Evolutionary conservation across 2,329 filamentous ascomycete species (phyloP).

Genomic region (Penicillium glabrum): DNA sequence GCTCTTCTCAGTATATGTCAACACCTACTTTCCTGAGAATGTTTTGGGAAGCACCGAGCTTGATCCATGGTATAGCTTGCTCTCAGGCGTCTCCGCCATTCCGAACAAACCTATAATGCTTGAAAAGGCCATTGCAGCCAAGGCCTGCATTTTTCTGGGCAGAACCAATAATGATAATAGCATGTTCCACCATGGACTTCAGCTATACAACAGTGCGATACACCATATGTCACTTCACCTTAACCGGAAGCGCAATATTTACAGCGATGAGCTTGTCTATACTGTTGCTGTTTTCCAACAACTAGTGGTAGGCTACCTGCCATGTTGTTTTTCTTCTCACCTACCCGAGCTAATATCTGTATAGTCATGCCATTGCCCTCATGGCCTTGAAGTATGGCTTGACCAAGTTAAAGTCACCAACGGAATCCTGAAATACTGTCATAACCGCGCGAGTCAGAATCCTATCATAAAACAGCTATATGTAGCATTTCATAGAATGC

Average conservation of each 20-base stretch:
- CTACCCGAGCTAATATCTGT: not conserved
- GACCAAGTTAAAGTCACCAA: conserved; percentile 1
- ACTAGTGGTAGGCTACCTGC: not conserved
- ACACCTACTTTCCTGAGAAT: conserved; percentile 5
- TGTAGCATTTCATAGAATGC: conserved; percentile 1
- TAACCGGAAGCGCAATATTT: conserved; percentile 1
- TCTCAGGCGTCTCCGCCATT: not conserved
- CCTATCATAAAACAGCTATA: not conserved
- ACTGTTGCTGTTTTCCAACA: conserved; percentile 3
- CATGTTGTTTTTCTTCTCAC: not conserved
- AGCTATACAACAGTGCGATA: conserved; percentile 11
- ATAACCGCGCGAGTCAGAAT: not conserved
- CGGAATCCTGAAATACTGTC: conserved; percentile 3
- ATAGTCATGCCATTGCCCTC: conserved; percentile 4
- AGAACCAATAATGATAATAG: not conserved
- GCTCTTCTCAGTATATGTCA: conserved; percentile 5
- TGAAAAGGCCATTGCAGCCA: conserved; percentile 7
- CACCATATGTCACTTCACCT: conserved; percentile 4
- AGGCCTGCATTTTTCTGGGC: conserved; percentile 2
- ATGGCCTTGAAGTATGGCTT: conserved; percentile 1
- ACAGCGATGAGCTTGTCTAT: conserved; percentile 7
- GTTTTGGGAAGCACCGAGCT: not conserved
- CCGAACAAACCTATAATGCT: conserved; percentile 5
- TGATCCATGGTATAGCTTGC: conserved; percentile 6
- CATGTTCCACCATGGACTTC: conserved; percentile 5